Evolutionary conservation across 768 basidiomycete genomes (phyloP), one percentile per base, ranked within the genome.

Genomic region (Imleria badia): DNA sequence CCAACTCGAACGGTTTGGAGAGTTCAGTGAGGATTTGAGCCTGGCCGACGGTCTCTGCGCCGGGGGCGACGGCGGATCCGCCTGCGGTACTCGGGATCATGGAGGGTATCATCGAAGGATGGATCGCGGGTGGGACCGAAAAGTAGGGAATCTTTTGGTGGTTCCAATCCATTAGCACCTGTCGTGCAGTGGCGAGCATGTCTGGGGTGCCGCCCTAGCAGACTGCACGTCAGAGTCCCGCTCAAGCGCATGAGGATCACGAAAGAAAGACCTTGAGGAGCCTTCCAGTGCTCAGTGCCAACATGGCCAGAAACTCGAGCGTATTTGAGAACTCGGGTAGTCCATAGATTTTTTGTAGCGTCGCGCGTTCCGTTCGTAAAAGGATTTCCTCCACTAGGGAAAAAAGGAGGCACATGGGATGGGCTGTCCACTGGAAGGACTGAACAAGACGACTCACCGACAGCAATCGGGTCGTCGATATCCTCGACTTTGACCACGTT

Each of bases 61-160:
- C 90, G 9, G 85, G 83, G 0, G 86, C 85, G 52, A 85, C 31
- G 14, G 43, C 23, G 33, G 48, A 67, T 72, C 80, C 68, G 7
- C 73, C 75, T 11, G 78, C 78, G 1, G 49, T 22, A 26, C 15
- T 38, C 5, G 64, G 52, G 11, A 73, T 63, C 13, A 66, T 73
- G 0, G 79, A 73, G 6, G 89, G 87, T 52, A 92, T 77, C 31
- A 82, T 78, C 1, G 91, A 91, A 0, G 91, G 87, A 67, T 95
- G 92, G 3, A 91, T 68, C 9, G 76, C 65, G 0, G 96, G 94
- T 10, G 94, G 93, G 2, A 75, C 68, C 5, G 93, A 91, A 73
- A 80, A 91, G 73, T 91, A 98, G 0, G 91, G 89, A 12, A 98
- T 96, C 66, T 93, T 96, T 69, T 97, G 94, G 53, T 91, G 84